phyloP scores from a whole-genome alignment of 163 green algal genomes.

The Chlamydomonas reinhardtii region DNA sequence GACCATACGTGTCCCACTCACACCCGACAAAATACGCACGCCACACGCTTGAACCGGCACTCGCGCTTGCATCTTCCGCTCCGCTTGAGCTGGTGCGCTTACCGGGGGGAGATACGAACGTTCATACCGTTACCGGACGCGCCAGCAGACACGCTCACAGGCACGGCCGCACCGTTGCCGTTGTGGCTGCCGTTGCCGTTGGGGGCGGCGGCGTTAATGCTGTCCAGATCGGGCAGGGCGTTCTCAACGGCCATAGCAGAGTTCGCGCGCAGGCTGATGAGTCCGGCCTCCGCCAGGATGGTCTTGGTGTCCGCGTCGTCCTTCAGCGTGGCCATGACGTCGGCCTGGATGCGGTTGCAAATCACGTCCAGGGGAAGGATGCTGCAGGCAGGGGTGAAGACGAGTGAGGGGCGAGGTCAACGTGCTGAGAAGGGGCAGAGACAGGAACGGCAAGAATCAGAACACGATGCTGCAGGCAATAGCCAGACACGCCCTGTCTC shows the following conservation, averaged over 20 bases:
- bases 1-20: too few relatives aligned
- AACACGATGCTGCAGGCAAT: too few relatives aligned
- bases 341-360: conserved; percentile 61
- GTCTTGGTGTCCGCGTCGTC: conserved; percentile 54
- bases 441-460: too few relatives aligned
- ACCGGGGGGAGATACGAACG: background rate
- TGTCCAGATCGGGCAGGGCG: background rate
- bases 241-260: too few relatives aligned
- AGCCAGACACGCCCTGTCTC: too few relatives aligned
- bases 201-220: background rate
- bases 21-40: too few relatives aligned
- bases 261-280: background rate
- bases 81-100: too few relatives aligned
- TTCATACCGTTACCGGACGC: background rate
- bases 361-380: conserved; percentile 65
- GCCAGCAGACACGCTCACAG: background rate
- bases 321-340: conserved; percentile 58
- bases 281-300: conserved; percentile 24
- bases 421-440: too few relatives aligned
- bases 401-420: too few relatives aligned
- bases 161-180: background rate
- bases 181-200: background rate
- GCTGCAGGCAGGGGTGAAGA: conserved; percentile 6
- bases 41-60: too few relatives aligned
- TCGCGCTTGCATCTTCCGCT: too few relatives aligned